These are phyloP conservation scores for Seminavis robusta DNA, from an alignment of 108 stramenopile genomes.

Conservation along the genomic window DNA sequence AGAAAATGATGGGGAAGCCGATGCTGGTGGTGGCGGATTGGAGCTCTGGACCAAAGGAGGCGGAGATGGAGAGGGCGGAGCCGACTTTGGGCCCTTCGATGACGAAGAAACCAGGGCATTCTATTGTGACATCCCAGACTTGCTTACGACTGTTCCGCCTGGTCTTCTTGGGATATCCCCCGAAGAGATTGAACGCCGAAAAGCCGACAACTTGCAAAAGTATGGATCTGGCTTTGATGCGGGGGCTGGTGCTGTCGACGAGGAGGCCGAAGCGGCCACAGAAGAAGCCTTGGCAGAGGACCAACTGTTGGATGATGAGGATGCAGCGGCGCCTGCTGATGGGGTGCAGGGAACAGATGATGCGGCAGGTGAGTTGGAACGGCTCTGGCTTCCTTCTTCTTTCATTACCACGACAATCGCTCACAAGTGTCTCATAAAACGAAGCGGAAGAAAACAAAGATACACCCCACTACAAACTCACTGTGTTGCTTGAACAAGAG, in stretches of 20 bases:
- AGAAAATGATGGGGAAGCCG: slow-evolving; percentile 63
- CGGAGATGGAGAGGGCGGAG: slow-evolving; percentile 46
- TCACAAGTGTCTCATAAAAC: neutral
- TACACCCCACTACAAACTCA: slow-evolving; percentile 83
- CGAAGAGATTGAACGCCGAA: slow-evolving; percentile 72
- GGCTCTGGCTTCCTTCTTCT: neutral
- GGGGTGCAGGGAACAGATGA: slow-evolving; percentile 16
- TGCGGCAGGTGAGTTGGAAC: too few species aligned
- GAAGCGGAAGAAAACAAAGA: slow-evolving; percentile 63
- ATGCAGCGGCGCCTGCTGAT: slow-evolving; percentile 2
- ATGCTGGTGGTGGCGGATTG: slow-evolving; percentile 54
- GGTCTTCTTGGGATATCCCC: slow-evolving; percentile 76
- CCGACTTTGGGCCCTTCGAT: slow-evolving; percentile 89
- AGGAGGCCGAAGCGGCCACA: slow-evolving; percentile 29
- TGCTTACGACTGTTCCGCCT: slow-evolving; percentile 86
- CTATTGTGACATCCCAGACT: slow-evolving; percentile 93
- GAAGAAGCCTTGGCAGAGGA: slow-evolving; percentile 33
- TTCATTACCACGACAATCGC: neutral
- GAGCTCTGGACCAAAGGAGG: slow-evolving; percentile 78
- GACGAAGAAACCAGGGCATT: slow-evolving; percentile 88
- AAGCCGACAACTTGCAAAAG: slow-evolving; percentile 54
- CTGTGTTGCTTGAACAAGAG: slow-evolving; percentile 86
- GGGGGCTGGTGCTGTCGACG: slow-evolving; percentile 31
- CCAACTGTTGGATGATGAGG: slow-evolving; percentile 42
- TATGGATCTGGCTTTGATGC: slow-evolving; percentile 49